Conservation (phyloP, 495 filamentous ascomycete genomes). For the Aspergillus nidulans region DNA sequence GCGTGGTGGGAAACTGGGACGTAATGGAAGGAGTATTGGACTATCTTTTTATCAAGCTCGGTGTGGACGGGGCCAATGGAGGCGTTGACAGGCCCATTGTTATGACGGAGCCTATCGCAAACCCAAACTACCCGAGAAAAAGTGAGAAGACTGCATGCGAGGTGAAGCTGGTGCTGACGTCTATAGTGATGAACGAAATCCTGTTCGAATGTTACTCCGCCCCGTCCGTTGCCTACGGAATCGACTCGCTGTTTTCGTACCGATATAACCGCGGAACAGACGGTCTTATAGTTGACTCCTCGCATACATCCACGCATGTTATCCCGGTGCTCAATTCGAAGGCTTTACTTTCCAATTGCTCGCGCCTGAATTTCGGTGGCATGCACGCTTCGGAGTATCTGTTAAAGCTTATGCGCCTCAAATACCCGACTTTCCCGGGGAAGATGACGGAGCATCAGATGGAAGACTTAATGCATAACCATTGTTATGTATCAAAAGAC, state of each 20-base stretch:
- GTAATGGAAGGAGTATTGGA: slow-evolving; percentile 91
- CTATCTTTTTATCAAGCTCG: slow-evolving; percentile 87
- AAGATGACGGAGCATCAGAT: slow-evolving; percentile 80
- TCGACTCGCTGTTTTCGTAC: slow-evolving; percentile 95
- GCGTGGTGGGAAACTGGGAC: slow-evolving; percentile 95
- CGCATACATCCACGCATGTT: slow-evolving; percentile 90
- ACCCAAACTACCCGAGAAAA: slow-evolving; percentile 77
- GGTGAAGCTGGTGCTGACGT: slow-evolving; percentile 13
- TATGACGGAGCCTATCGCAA: slow-evolving; percentile 94
- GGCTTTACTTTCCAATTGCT: slow-evolving; percentile 75
- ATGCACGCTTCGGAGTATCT: slow-evolving; percentile 85
- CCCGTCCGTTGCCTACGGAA: slow-evolving; percentile 84
- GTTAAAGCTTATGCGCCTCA: slow-evolving; percentile 81
- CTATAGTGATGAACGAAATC: slow-evolving; percentile 88
- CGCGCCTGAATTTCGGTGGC: slow-evolving; percentile 91
- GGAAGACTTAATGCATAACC: slow-evolving; percentile 79
- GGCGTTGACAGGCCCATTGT: slow-evolving; percentile 80
- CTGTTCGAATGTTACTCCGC: slow-evolving; percentile 92
- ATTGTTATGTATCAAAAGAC: slow-evolving; percentile 82
- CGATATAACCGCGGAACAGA: slow-evolving; percentile 83
- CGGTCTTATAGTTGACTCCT: slow-evolving; percentile 85
- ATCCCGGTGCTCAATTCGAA: slow-evolving; percentile 87
- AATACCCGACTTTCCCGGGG: slow-evolving; percentile 84
- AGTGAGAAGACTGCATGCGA: slow-evolving; percentile 49
- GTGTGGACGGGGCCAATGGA: slow-evolving; percentile 68